Percentiles rank a stretch among this genome's conserved stretches.
Conservation (phyloP, 2,329 filamentous ascomycete genomes). For the Rhinocladiella similis region DNA sequence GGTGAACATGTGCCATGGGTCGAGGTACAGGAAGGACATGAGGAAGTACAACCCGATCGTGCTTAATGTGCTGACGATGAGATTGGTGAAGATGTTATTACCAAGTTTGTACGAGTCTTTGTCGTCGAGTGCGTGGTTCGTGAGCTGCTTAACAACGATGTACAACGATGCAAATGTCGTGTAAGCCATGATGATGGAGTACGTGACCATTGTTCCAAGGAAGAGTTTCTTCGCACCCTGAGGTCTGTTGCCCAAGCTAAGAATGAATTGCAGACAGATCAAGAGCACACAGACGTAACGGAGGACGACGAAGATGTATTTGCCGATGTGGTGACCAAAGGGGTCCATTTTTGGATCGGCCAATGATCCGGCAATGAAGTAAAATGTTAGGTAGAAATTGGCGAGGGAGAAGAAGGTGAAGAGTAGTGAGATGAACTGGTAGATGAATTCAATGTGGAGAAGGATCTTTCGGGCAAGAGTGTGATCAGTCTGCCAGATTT, state of each 20-base stretch:
- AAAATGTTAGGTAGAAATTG: constrained; percentile 99
- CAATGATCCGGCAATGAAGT: constrained; percentile 92
- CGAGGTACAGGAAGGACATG: constrained; percentile 94
- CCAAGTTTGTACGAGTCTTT: constrained; percentile 60
- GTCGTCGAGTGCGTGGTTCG: constrained; percentile 44
- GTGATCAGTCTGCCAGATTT: constrained; percentile 92
- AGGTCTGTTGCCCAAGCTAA: constrained; percentile 92
- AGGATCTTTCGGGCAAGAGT: constrained; percentile 84
- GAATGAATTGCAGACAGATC: constrained; percentile 92
- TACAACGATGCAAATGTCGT: constrained; percentile 87
- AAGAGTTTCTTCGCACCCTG: constrained; percentile 94
- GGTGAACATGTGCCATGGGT: constrained; percentile 99
- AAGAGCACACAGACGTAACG: constrained; percentile 83
- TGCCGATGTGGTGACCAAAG: constrained; percentile 83
- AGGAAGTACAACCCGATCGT: constrained; percentile 93
- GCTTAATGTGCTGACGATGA: constrained; percentile 84
- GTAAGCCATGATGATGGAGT: constrained; percentile 91
- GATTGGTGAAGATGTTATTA: constrained; percentile 90
- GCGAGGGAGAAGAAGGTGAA: constrained; percentile 98
- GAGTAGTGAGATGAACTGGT: constrained; percentile 86
- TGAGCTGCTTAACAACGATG: constrained; percentile 82
- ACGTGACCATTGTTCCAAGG: constrained; percentile 82
- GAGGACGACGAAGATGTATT: constrained; percentile 81
- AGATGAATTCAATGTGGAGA: constrained; percentile 91
- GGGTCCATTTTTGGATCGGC: constrained; percentile 79